A percentile compares a stretch with the other conserved stretches of the same genome.
These are phyloP conservation scores for Fusarium brevicatenulatum DNA, from an alignment of 2,329 filamentous ascomycete species.

Conservation along the genomic window DNA sequence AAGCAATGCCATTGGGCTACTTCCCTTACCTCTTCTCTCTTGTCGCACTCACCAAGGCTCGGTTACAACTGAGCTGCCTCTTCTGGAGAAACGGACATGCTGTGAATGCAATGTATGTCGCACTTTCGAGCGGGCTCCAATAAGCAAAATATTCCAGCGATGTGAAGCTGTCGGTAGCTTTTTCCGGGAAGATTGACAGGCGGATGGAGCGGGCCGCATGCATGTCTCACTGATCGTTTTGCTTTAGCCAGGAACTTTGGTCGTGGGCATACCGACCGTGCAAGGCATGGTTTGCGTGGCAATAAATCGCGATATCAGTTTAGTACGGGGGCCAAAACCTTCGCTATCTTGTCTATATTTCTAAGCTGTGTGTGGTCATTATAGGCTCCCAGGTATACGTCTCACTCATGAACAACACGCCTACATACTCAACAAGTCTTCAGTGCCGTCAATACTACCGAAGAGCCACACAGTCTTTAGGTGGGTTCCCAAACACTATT, in stretches of 20 bases:
- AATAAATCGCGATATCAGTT: rapidly evolving
- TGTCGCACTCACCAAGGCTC: neutral
- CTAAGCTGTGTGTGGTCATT: too few relatives aligned
- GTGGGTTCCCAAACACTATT: too few relatives aligned
- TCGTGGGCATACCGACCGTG: rapidly evolving
- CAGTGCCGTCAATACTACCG: too few relatives aligned
- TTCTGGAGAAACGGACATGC: neutral
- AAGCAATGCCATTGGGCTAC: neutral
- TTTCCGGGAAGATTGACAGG: neutral
- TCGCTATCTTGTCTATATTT: neutral
- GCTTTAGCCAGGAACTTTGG: neutral
- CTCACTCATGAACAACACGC: neutral
- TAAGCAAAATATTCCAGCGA: rapidly evolving
- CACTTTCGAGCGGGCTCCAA: neutral
- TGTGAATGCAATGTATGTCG: neutral
- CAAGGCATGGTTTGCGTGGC: too few relatives aligned
- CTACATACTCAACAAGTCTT: neutral
- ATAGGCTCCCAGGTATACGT: too few relatives aligned
- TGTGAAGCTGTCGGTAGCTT: neutral
- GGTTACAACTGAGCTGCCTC: neutral
- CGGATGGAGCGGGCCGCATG: neutral
- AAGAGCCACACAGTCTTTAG: too few relatives aligned
- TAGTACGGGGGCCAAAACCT: rapidly evolving
- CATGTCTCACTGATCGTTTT: neutral
- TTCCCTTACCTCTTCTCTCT: neutral